Conservation (phyloP, 2,329 filamentous ascomycete genomes). For the Diaporthe citri region DNA sequence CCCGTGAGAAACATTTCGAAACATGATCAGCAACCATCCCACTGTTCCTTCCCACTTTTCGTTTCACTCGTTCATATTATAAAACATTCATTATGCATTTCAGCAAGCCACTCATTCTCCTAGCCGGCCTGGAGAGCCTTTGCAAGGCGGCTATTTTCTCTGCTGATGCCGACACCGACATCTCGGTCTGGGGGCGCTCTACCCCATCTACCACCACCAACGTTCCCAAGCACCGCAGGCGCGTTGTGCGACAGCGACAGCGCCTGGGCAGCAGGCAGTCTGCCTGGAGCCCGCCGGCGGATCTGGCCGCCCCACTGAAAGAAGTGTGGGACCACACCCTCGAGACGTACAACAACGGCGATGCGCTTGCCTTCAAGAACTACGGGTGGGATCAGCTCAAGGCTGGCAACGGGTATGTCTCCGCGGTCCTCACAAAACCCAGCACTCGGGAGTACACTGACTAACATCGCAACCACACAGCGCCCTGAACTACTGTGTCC, state of each 20-base stretch:
- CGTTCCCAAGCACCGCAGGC: background rate
- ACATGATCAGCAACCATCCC: background rate
- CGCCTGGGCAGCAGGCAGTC: constrained; percentile 10
- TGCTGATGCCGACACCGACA: constrained; percentile 8
- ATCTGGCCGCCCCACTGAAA: background rate
- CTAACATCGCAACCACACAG: background rate
- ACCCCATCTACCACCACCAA: background rate
- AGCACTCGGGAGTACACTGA: background rate
- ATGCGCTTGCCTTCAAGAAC: background rate
- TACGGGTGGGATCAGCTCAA: constrained; percentile 20
- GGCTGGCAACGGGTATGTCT: constrained; percentile 6
- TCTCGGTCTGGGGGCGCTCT: constrained; percentile 1
- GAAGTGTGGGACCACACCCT: constrained; percentile 26
- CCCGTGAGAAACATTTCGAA: background rate
- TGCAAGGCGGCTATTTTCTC: constrained; percentile 20
- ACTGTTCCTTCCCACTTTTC: background rate
- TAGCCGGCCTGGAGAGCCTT: constrained; percentile 24
- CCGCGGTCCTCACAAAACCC: no score
- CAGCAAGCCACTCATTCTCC: constrained; percentile 28
- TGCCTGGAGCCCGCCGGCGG: background rate
- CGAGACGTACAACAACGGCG: constrained; percentile 12
- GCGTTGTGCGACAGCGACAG: background rate
- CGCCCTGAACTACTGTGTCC: constrained; percentile 55
- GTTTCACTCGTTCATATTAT: constrained; percentile 25
- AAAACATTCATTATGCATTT: constrained; percentile 26